Evolutionary conservation across 345 rosid species (phyloP), one percentile per base, ranked within the genome.

Genomic region (Zanthoxylum bungeanum): DNA sequence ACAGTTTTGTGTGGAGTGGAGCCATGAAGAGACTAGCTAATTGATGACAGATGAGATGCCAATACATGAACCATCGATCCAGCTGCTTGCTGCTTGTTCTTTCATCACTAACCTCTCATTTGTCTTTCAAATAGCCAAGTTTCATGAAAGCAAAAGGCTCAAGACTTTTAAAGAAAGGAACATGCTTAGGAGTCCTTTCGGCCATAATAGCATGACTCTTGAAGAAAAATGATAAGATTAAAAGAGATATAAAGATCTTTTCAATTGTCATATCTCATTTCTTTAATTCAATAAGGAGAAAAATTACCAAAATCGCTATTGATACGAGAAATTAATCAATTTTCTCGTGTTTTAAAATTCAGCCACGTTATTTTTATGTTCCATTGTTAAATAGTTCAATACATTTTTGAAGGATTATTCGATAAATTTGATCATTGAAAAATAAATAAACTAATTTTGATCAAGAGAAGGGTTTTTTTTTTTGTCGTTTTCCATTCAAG

Each of bases 91-190:
- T 34, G 5, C 16, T 36, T 72, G 16, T 22, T 72, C 39, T 16
- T 22, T 72, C 39, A 50, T 36, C 68, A 30, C 21, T 31, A 51
- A 33, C 72, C 40, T 59, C 68, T 60, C 53, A 52, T 67, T 44
- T 60, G 76, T 76, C 64, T 24, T 24, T 7, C 5, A 22, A 17
- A 17, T 4, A 44, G 11, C 14, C 33, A 16, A 1, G 22, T 11
- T 36, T 37, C 16, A 53, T 21, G 68, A 49, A 66, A 66, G 70
- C 57, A 50, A 69, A 69, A 69, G 73, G 52, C 19, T 9, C 2
- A 34, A 42, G 73, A 53, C 73, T 70, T 78, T 51, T 14, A 53
- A 50, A 64, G 75, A 51, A 49, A 58, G 69, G 28, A 68, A 51
- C 55, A 60, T 56, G 60, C 49, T 44, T 39, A 14, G 49, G 19